These are phyloP conservation scores for Hansfordia pulvinata DNA, from an alignment of 2,329 filamentous ascomycete genomes.

Conservation along the genomic window DNA sequence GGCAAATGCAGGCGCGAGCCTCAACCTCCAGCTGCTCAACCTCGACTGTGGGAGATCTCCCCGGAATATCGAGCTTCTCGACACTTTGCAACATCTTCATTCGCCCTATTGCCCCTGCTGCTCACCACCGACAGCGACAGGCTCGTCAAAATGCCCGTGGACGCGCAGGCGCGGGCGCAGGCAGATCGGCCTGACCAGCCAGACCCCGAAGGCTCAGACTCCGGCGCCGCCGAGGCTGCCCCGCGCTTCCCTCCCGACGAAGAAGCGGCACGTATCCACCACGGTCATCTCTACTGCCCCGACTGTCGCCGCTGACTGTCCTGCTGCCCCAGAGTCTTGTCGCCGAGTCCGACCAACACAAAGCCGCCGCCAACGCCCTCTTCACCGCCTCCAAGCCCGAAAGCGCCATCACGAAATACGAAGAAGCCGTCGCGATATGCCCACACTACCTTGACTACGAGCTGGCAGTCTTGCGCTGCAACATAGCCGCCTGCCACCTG, in stretches of 20 bases:
- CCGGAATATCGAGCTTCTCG: too few relatives aligned
- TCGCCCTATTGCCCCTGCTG: too few relatives aligned
- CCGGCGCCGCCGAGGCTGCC: neutral
- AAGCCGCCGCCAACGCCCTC: constrained; percentile 64
- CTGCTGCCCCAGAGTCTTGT: constrained; percentile 55
- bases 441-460: constrained; percentile 83
- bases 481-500: constrained; percentile 79
- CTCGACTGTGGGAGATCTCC: too few relatives aligned
- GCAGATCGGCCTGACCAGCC: neutral
- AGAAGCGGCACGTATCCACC: constrained; percentile 32
- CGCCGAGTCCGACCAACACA: constrained; percentile 57
- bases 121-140: too few relatives aligned
- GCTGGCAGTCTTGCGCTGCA: constrained; percentile 73
- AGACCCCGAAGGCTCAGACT: too few relatives aligned
- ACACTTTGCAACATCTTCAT: too few relatives aligned
- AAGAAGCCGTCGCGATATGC: constrained; percentile 63
- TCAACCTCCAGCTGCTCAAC: too few relatives aligned
- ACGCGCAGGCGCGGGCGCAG: too few relatives aligned
- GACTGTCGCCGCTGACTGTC: too few relatives aligned
- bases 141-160: too few relatives aligned
- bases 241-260: constrained; percentile 38
- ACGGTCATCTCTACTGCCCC: too few relatives aligned
- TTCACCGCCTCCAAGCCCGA: constrained; percentile 61
- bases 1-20: too few relatives aligned
- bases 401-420: constrained; percentile 71